Evolutionary conservation across 163 green algal species (phyloP).

Genomic region (Scenedesmus sp.): DNA sequence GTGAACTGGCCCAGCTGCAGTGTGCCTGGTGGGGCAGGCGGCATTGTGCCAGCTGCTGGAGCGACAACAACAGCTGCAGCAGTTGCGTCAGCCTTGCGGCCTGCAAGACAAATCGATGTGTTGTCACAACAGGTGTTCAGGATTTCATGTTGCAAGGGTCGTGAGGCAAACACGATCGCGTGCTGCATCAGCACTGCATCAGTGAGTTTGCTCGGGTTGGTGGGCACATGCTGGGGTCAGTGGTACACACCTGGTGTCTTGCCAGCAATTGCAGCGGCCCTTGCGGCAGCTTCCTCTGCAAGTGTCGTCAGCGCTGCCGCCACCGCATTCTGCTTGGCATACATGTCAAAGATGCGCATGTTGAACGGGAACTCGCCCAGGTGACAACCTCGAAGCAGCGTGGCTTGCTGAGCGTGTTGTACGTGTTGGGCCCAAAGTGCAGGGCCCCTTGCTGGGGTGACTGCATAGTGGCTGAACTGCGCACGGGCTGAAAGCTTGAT

Average conservation of each 20-base stretch:
- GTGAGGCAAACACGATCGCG: not conserved
- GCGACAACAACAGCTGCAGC: not conserved
- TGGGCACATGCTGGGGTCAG: not conserved
- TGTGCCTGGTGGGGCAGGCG: not conserved
- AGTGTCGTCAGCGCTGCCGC: constrained; percentile 31
- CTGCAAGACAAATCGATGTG: too few relatives aligned
- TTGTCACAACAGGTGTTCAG: too few relatives aligned
- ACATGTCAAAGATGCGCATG: constrained; percentile 59
- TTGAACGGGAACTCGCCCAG: constrained; percentile 71
- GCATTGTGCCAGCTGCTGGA: constrained; percentile 14
- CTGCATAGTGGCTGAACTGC: constrained; percentile 81
- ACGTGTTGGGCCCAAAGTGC: constrained; percentile 84
- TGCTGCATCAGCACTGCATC: too few relatives aligned
- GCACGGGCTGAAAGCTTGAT: constrained; percentile 71
- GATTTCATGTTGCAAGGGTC: too few relatives aligned
- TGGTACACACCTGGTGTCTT: not conserved
- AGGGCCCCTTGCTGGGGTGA: constrained; percentile 81
- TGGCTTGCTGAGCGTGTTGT: constrained; percentile 79
- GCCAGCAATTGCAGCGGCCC: not conserved
- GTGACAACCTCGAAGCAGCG: constrained; percentile 81
- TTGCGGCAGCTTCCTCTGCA: constrained; percentile 22
- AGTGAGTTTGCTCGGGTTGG: too few relatives aligned
- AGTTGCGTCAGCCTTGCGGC: not conserved
- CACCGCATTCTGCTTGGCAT: not conserved
- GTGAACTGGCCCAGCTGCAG: constrained; percentile 78